Evolutionary conservation across 106 monocot species (phyloP).

Genomic region (Gastrodia elata): DNA sequence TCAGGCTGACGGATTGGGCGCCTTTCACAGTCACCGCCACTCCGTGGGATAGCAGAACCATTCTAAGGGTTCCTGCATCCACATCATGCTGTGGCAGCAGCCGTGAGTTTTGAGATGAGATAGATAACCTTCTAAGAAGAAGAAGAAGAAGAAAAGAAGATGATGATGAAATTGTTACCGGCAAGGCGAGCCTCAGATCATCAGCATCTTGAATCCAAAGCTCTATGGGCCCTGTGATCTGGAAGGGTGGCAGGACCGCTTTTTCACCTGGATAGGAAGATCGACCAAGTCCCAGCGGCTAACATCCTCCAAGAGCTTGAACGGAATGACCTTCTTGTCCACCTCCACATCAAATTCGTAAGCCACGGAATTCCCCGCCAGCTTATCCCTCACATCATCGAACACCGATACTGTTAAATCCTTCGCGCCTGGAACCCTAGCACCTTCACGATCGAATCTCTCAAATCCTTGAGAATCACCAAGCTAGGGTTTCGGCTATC

Average conservation of each 20-base stretch:
- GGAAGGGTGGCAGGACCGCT: slow-evolving; percentile 65
- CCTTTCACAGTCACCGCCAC: slow-evolving; percentile 80
- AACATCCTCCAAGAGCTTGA: slow-evolving; percentile 79
- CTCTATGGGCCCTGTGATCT: slow-evolving; percentile 90
- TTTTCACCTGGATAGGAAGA: slow-evolving; percentile 42
- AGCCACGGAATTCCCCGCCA: slow-evolving; percentile 68
- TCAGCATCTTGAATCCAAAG: slow-evolving; percentile 97
- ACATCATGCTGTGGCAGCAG: slow-evolving; percentile 73
- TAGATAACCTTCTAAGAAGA: neutral
- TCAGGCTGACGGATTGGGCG: slow-evolving; percentile 70
- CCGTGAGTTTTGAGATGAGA: neutral
- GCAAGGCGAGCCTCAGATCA: slow-evolving; percentile 82
- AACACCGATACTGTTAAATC: slow-evolving; percentile 66
- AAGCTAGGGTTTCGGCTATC: neutral
- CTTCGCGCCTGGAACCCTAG: slow-evolving; percentile 44
- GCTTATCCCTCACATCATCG: slow-evolving; percentile 64
- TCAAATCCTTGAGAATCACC: slow-evolving; percentile 50
- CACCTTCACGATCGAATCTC: slow-evolving; percentile 61
- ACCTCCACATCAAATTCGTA: slow-evolving; percentile 86
- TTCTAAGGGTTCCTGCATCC: slow-evolving; percentile 83
- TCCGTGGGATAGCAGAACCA: slow-evolving; percentile 80
- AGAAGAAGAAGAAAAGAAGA: neutral
- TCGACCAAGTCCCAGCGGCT: slow-evolving; percentile 64
- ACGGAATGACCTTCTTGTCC: slow-evolving; percentile 57
- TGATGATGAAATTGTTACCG: slow-evolving; percentile 35